Percentiles rank a stretch among this genome's conserved stretches.
Evolutionary conservation across 305 asterid species (phyloP).

Genomic region (Stenogyne calaminthoides): DNA sequence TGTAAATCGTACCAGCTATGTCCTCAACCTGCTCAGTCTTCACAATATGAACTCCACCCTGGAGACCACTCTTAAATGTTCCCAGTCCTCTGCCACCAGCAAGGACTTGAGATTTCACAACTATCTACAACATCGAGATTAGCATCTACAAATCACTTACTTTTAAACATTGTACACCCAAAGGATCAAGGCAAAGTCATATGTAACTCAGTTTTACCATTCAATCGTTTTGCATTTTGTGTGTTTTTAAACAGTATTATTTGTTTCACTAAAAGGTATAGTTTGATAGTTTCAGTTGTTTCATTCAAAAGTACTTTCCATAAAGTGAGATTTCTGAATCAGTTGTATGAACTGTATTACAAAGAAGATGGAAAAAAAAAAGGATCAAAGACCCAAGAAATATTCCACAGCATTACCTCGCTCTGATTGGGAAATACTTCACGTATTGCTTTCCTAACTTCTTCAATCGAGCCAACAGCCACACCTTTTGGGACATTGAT

Average conservation of each 20-base stretch:
- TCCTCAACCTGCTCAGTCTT: constrained; percentile 84
- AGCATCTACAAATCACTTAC: constrained; percentile 17
- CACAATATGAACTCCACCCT: constrained; percentile 95
- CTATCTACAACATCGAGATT: constrained; percentile 59
- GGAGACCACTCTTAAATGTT: constrained; percentile 86
- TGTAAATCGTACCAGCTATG: constrained; percentile 58
- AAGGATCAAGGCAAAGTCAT: not conserved
- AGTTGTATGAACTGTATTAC: no score
- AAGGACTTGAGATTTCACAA: constrained; percentile 94
- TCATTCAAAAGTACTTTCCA: no score
- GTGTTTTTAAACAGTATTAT: no score
- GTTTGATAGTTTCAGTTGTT: no score
- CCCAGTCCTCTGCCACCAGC: constrained; percentile 98
- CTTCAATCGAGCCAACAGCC: constrained; percentile 71
- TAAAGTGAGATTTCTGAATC: no score
- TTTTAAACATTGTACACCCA: constrained; percentile 9
- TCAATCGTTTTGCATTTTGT: no score
- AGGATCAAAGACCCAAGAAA: not conserved
- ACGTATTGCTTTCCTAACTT: constrained; percentile 65
- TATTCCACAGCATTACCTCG: constrained; percentile 53
- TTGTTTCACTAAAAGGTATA: no score
- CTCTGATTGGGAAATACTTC: constrained; percentile 63
- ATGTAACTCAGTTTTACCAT: no score
- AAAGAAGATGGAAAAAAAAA: no score
- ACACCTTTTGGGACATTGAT: constrained; percentile 95